Base-by-base conservation (phyloP, 106 monocot species). In the Narthecium ossifragum region DNA sequence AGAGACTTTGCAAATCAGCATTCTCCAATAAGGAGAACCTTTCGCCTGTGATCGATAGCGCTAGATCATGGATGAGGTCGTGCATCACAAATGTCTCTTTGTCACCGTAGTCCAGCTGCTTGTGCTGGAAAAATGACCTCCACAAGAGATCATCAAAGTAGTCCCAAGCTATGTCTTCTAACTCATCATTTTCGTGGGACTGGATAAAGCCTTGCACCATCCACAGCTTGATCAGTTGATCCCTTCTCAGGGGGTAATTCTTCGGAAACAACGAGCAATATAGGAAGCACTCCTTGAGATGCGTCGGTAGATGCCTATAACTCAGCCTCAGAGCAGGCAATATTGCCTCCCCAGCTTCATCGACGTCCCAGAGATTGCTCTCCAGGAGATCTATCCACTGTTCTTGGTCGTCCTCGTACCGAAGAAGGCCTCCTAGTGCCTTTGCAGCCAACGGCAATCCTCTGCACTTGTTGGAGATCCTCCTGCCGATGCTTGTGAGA, bases 361-460 rank as follows among this genome's bases (percentile, higher is more conserved):
- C 37, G 2, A 57, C 14, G 11, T 57, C 67, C 67, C 67, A 57
- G 23, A 67, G 0, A 7, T 67, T 47, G 27, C 67, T 67, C 15
- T 26, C 11, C 37, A 64, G 18, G 12, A 72, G 9, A 37, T 57
- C 39, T 3, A n/a, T 48, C 71, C 71, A 71, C 1, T 9, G 2
- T 12, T 63, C 57, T 26, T 55, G 32, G 6, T 31, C 37, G 1
- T 8, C 7, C 12, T 63, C 37, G 10, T 0, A 27, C 1, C 28
- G 1, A 0, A 72, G 31, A 8, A 72, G 43, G 20, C 60, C 33
- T 0, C 61, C 67, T 4, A 74, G 23, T 18, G 53, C 45, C 40
- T 53, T 74, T 0, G 54, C 74, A 1, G 74, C 60, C 34, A 67
- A 23, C 1, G 74, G 74, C 27, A 61, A 46, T 2, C 67, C 66